These are phyloP conservation scores for Cicer chorassanicum DNA, from an alignment of 306 rosid genomes.

Conservation along the genomic window DNA sequence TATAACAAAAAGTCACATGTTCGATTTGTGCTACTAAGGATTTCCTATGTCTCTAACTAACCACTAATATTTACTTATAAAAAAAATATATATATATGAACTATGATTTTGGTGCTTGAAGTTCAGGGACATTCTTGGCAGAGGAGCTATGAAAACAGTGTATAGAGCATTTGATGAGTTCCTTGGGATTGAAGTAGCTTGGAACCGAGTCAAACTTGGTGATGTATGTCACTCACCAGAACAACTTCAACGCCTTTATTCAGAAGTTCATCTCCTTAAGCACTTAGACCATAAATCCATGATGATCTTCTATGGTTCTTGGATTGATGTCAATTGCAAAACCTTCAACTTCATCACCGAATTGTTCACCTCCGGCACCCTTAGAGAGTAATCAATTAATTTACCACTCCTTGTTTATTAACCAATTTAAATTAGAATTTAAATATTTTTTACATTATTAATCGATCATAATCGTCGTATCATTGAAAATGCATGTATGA, in stretches of 20 bases:
- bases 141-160: slow-evolving; percentile 88
- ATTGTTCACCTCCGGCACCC: slow-evolving; percentile 91
- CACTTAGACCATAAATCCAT: slow-evolving; percentile 77
- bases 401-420: not conserved
- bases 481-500: too few species aligned
- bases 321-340: slow-evolving; percentile 67
- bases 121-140: slow-evolving; percentile 79
- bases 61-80: too few species aligned
- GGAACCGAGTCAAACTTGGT: slow-evolving; percentile 85
- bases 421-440: too few species aligned
- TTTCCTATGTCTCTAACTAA: too few species aligned
- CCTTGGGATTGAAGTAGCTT: slow-evolving; percentile 86
- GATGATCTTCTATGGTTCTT: slow-evolving; percentile 69
- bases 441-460: too few species aligned
- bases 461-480: too few species aligned
- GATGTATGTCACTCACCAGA: slow-evolving; percentile 76
- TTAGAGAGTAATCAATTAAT: slow-evolving; percentile 70
- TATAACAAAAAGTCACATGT: too few species aligned
- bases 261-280: slow-evolving; percentile 92
- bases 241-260: slow-evolving; percentile 75
- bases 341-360: slow-evolving; percentile 95
- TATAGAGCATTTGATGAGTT: slow-evolving; percentile 81
- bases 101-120: slow-evolving; percentile 42
- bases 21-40: too few species aligned
- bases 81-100: too few species aligned